Percentiles rank a stretch among this genome's conserved stretches.
phyloP scores from a whole-genome alignment of 2,329 filamentous ascomycete species.

The Trichoderma semiorbis region DNA sequence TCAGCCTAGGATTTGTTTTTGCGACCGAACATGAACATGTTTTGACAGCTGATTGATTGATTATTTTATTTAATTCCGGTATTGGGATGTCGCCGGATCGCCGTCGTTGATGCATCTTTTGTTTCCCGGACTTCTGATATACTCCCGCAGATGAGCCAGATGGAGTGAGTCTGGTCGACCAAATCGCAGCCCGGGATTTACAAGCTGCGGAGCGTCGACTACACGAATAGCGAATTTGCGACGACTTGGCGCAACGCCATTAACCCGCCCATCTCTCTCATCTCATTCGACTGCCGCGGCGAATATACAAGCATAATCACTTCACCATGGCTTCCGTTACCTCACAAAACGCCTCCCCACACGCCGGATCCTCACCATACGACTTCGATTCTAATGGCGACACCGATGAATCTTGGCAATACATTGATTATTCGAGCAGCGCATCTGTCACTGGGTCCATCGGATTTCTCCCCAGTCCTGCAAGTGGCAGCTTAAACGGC shows the following conservation, averaged over 20 bases:
- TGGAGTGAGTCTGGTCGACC: neutral
- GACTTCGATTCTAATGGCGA: slow-evolving; percentile 40
- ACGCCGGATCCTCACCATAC: slow-evolving; percentile 35
- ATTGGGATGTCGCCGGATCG: neutral
- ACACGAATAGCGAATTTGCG: neutral
- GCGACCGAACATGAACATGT: neutral
- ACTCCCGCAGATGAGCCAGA: neutral
- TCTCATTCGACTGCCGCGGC: neutral
- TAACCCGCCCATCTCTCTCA: neutral
- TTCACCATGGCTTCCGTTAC: slow-evolving; percentile 37
- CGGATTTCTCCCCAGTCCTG: slow-evolving; percentile 49
- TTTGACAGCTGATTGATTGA: neutral
- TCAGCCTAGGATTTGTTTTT: neutral
- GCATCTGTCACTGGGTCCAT: slow-evolving; percentile 38
- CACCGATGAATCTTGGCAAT: slow-evolving; percentile 45
- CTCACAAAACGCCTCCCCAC: slow-evolving; percentile 38
- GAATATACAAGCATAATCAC: neutral
- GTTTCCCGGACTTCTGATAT: neutral
- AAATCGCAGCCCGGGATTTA: neutral
- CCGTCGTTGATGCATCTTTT: neutral
- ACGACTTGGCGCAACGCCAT: neutral
- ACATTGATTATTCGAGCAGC: slow-evolving; percentile 36
- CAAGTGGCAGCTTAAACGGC: slow-evolving; percentile 49
- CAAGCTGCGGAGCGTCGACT: neutral
- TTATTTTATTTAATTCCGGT: neutral